Conservation (phyloP, 2,329 filamentous ascomycete genomes). For the Diaporthe sp. region DNA sequence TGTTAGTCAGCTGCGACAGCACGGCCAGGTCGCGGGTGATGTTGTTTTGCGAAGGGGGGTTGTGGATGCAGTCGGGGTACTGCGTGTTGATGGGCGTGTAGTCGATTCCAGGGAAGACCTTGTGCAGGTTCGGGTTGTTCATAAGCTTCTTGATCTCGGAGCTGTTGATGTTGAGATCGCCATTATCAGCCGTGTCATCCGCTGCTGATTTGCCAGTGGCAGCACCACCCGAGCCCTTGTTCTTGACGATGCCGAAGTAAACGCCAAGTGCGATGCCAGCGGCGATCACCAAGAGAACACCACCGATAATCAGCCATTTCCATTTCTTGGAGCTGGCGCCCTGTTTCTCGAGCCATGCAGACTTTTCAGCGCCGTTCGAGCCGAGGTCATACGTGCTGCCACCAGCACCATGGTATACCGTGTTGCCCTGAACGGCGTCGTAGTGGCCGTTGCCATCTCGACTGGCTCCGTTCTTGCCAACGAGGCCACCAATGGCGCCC, state of each 20-base stretch:
- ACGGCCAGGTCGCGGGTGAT: conserved; percentile 92
- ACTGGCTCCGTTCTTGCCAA: conserved; percentile 48
- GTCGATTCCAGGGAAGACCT: conserved; percentile 94
- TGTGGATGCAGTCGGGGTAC: conserved; percentile 83
- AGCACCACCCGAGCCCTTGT: conserved; percentile 52
- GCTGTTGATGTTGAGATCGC: conserved; percentile 81
- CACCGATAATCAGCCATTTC: conserved; percentile 75
- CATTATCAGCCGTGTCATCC: conserved; percentile 72
- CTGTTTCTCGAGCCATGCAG: conserved; percentile 72
- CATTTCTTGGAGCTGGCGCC: conserved; percentile 73
- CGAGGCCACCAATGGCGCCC: conserved; percentile 54
- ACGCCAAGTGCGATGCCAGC: conserved; percentile 81
- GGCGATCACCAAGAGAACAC: conserved; percentile 74
- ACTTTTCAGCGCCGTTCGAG: conserved; percentile 67
- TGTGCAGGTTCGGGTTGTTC: conserved; percentile 86
- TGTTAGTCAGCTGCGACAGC: conserved; percentile 89
- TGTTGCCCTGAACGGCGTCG: conserved; percentile 61
- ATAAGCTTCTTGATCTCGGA: conserved; percentile 83
- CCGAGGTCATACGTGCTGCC: conserved; percentile 50
- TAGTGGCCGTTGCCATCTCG: conserved; percentile 63
- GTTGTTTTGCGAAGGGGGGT: conserved; percentile 92
- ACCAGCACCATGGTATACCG: conserved; percentile 47
- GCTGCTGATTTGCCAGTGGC: conserved; percentile 61
- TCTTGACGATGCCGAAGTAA: conserved; percentile 78
- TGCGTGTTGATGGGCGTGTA: conserved; percentile 94